phyloP scores from a whole-genome alignment of 306 rosid species.

The Cyamopsis tetragonoloba region DNA sequence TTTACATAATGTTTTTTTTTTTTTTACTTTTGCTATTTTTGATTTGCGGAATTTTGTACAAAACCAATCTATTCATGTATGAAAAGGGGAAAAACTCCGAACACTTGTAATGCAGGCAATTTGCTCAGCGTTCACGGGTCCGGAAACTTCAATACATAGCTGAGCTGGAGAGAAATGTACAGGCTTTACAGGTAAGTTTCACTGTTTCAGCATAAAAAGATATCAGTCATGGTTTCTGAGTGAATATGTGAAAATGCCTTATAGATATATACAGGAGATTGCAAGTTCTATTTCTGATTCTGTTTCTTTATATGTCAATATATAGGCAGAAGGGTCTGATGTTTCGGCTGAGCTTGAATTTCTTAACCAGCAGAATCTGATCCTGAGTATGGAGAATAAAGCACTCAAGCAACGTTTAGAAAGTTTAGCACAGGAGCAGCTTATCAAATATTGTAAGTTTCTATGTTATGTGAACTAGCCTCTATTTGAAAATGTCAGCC shows the following conservation, averaged over 20 bases:
- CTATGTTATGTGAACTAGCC: conserved; percentile 4
- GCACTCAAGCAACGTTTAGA: conserved; percentile 97
- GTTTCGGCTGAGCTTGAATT: conserved; percentile 94
- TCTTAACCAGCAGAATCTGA: conserved; percentile 91
- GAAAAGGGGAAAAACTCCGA: conserved; percentile 9
- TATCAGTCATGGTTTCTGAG: neutral
- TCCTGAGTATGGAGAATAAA: conserved; percentile 94
- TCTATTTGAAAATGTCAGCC: conserved; percentile 2
- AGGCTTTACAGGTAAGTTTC: conserved; percentile 86
- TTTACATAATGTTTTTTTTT: neutral
- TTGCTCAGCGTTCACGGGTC: conserved; percentile 97
- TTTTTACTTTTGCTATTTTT: neutral
- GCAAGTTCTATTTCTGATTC: conserved; percentile 26
- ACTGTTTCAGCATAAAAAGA: conserved; percentile 30
- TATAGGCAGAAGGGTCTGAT: conserved; percentile 90
- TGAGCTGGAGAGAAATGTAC: conserved; percentile 96
- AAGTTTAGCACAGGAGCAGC: conserved; percentile 90
- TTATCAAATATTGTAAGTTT: conserved; percentile 84
- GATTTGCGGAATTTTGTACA: neutral
- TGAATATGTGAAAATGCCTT: conserved; percentile 17
- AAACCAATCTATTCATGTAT: neutral
- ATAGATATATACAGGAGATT: conserved; percentile 2
- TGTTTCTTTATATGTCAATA: conserved; percentile 28
- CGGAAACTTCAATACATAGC: conserved; percentile 98
- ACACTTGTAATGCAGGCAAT: conserved; percentile 66